phyloP scores from a whole-genome alignment of 163 green algal genomes.

The Picocystis sp. region DNA sequence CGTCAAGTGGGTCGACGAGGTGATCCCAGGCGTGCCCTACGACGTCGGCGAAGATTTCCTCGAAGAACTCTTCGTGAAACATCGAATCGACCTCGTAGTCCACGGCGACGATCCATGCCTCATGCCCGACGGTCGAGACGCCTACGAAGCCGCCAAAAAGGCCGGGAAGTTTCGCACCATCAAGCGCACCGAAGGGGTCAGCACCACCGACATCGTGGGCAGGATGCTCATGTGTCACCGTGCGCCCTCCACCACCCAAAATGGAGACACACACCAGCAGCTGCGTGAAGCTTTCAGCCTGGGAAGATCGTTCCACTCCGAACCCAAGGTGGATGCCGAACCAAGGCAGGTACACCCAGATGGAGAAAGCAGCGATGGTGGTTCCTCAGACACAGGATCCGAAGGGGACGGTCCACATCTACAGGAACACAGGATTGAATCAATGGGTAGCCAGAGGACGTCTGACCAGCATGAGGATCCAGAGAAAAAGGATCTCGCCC shows the following conservation, averaged over 20 bases:
- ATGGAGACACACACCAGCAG: too few relatives aligned
- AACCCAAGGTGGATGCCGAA: conserved; percentile 1
- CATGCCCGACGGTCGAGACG: conserved; percentile 90
- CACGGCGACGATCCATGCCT: conserved; percentile 97
- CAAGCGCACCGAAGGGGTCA: conserved; percentile 94
- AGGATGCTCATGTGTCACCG: conserved; percentile 76
- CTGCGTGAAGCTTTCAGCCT: neutral
- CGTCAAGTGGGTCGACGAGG: conserved; percentile 96
- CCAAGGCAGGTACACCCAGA: too few relatives aligned
- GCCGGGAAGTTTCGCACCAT: conserved; percentile 80
- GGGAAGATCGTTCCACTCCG: neutral
- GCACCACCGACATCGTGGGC: conserved; percentile 94
- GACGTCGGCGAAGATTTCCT: conserved; percentile 88
- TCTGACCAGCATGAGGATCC: too few relatives aligned
- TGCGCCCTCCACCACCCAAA: neutral
- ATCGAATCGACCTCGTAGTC: conserved; percentile 95
- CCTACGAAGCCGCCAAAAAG: conserved; percentile 83
- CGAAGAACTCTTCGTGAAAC: conserved; percentile 79
- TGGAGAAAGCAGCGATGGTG: too few relatives aligned
- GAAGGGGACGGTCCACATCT: too few relatives aligned
- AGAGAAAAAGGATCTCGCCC: too few relatives aligned
- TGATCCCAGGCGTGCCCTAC: conserved; percentile 67
- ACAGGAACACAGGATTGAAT: too few relatives aligned
- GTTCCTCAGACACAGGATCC: too few relatives aligned
- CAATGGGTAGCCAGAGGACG: too few relatives aligned